Percentiles rank a stretch among this genome's conserved stretches.
Conservation (phyloP, 2,329 filamentous ascomycete species). For the Ramularia endophylla region DNA sequence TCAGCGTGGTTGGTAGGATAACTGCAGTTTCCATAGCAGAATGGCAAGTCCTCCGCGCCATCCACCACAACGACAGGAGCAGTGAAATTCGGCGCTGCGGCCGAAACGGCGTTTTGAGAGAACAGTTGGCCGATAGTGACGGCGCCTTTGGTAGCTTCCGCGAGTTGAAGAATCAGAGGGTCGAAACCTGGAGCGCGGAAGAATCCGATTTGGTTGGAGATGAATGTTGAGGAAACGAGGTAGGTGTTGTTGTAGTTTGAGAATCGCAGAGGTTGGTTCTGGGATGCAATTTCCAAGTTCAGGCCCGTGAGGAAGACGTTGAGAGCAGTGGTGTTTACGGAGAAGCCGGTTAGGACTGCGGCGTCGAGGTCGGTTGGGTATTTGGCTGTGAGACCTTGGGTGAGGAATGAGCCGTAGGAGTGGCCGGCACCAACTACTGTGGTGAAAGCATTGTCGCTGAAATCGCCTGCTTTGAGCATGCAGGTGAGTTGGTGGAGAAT, state of each 20-base stretch:
- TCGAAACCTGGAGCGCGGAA: slow-evolving; percentile 27
- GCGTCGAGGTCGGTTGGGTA: slow-evolving; percentile 33
- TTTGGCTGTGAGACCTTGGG: slow-evolving; percentile 28
- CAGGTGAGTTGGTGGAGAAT: slow-evolving; percentile 32
- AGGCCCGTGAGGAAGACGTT: slow-evolving; percentile 20
- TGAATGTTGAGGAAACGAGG: slow-evolving; percentile 20
- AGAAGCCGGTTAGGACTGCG: slow-evolving; percentile 35
- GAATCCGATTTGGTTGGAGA: slow-evolving; percentile 29
- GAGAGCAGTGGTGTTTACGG: slow-evolving; percentile 20
- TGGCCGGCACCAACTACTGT: slow-evolving; percentile 38
- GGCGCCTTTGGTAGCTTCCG: slow-evolving; percentile 25
- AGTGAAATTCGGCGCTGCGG: slow-evolving; percentile 18
- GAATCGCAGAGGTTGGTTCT: slow-evolving; percentile 27
- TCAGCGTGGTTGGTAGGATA: slow-evolving; percentile 22
- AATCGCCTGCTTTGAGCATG: slow-evolving; percentile 25
- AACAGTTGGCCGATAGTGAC: slow-evolving; percentile 31
- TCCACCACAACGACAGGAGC: slow-evolving; percentile 27
- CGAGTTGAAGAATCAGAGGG: slow-evolving; percentile 20
- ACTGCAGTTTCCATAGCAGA: slow-evolving; percentile 29
- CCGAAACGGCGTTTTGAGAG: slow-evolving; percentile 14
- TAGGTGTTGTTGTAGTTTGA: slow-evolving; percentile 24
- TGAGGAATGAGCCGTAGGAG: slow-evolving; percentile 34
- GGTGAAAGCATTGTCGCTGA: slow-evolving; percentile 27
- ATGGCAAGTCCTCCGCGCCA: slow-evolving; percentile 26
- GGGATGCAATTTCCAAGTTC: slow-evolving; percentile 27